phyloP scores from a whole-genome alignment of 2,329 filamentous ascomycete species.

The Calonectria multiphialidica region DNA sequence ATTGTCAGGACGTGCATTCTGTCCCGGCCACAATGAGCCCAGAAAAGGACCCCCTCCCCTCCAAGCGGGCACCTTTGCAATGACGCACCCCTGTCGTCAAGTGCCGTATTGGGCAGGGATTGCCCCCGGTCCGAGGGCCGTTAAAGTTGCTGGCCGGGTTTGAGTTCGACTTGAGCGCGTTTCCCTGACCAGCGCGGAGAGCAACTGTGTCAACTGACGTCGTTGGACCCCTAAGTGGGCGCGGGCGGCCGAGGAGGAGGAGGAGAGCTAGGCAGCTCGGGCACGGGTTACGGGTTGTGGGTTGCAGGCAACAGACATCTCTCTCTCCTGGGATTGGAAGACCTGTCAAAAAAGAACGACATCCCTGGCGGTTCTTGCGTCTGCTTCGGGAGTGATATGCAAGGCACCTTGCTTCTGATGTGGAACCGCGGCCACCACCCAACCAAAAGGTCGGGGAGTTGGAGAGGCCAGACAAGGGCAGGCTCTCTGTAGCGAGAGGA shows the following conservation, averaged over 20 bases:
- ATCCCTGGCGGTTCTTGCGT: not conserved
- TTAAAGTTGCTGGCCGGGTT: not conserved
- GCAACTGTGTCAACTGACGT: not conserved
- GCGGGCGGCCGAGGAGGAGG: too few relatives aligned
- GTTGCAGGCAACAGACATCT: not conserved
- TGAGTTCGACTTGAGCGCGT: not conserved
- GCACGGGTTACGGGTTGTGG: too few relatives aligned
- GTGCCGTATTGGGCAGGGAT: not conserved
- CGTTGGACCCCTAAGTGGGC: not conserved
- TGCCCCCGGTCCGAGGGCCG: not conserved
- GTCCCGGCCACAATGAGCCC: not conserved
- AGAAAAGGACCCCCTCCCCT: too few relatives aligned
- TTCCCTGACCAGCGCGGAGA: not conserved
- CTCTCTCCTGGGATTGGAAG: too few relatives aligned
- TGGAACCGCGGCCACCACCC: not conserved
- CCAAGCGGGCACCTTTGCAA: not conserved
- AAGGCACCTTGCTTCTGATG: not conserved
- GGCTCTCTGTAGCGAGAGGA: not conserved
- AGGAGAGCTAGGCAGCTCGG: not conserved
- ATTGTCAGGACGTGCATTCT: not conserved
- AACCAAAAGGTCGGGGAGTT: not conserved
- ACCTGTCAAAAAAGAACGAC: not conserved
- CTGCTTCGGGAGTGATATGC: not conserved
- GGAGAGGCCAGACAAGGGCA: not conserved
- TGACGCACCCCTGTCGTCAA: not conserved